Percentiles rank a stretch among this genome's conserved stretches.
Conservation (phyloP, 2,329 filamentous ascomycete species). For the Cadophora sp. region DNA sequence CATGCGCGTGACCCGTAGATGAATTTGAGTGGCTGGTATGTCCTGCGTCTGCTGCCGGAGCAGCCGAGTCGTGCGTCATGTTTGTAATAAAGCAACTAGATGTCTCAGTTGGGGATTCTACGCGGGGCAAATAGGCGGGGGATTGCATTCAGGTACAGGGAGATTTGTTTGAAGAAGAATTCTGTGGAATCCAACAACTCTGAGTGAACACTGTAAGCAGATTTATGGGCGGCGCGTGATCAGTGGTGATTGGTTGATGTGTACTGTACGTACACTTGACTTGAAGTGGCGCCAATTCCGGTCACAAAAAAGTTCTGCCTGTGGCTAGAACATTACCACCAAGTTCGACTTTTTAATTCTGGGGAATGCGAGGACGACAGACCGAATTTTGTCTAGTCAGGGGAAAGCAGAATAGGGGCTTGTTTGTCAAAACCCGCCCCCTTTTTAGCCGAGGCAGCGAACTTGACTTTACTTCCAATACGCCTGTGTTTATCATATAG, state of each 20-base stretch:
- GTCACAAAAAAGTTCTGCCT: not conserved
- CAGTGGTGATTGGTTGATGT: not conserved
- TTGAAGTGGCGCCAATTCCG: not conserved
- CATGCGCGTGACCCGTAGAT: not conserved
- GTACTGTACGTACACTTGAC: not conserved
- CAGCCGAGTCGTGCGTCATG: constrained; percentile 1
- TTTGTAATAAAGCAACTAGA: not conserved
- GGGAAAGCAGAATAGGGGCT: not conserved
- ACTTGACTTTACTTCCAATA: too few species aligned
- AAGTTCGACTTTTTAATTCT: too few species aligned
- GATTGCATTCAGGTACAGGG: too few species aligned
- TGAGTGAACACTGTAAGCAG: not conserved
- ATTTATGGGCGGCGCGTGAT: not conserved
- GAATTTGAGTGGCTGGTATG: not conserved
- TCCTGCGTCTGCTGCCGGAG: not conserved
- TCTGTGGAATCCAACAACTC: not conserved
- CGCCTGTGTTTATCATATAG: not conserved
- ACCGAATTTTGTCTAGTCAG: not conserved
- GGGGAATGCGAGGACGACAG: too few species aligned
- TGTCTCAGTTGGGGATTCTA: not conserved
- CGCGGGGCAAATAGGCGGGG: too few species aligned
- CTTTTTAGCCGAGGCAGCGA: not conserved
- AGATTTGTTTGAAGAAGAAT: too few species aligned
- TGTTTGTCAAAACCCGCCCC: not conserved
- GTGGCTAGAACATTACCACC: not conserved